These are phyloP conservation scores for Sugiyamaella boreocaroliniensis DNA, from an alignment of 805 yeast genomes.

Conservation along the genomic window DNA sequence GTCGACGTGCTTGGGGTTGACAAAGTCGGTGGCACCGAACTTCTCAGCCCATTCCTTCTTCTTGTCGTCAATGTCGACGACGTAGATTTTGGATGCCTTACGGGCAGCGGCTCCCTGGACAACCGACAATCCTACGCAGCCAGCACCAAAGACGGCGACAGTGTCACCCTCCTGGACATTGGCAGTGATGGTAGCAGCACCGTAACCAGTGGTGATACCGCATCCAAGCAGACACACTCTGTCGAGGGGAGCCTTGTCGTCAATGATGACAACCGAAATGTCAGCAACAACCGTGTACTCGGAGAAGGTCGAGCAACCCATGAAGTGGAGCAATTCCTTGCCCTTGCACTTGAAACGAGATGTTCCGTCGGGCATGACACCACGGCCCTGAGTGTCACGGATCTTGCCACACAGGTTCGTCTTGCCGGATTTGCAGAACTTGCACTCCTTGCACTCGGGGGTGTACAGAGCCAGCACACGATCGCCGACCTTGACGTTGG, in stretches of 20 bases:
- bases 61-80: conserved; percentile 77
- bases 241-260: conserved; percentile 75
- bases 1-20: conserved; percentile 74
- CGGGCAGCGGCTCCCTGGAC: conserved; percentile 89
- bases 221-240: conserved; percentile 92
- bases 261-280: conserved; percentile 89
- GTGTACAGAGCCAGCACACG: conserved; percentile 91
- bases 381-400: conserved; percentile 96
- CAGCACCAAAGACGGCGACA: conserved; percentile 96
- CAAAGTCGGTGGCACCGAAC: conserved; percentile 93
- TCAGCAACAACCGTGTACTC: conserved; percentile 98
- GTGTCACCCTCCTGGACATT: conserved; percentile 85
- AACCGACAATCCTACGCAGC: conserved; percentile 93
- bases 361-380: conserved; percentile 98
- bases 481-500: conserved; percentile 86
- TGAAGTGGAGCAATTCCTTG: conserved; percentile 77
- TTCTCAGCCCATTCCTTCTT: conserved; percentile 80
- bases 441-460: conserved; percentile 93
- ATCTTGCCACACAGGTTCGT: conserved; percentile 94
- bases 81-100: conserved; percentile 71
- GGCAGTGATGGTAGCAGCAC: conserved; percentile 94
- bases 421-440: conserved; percentile 90
- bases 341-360: conserved; percentile 74
- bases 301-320: conserved; percentile 97
- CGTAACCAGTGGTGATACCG: conserved; percentile 97